Percentiles rank a stretch among this genome's conserved stretches.
These are phyloP conservation scores for Nigrospora oryzae DNA, from an alignment of 2,329 filamentous ascomycete genomes.

Conservation along the genomic window DNA sequence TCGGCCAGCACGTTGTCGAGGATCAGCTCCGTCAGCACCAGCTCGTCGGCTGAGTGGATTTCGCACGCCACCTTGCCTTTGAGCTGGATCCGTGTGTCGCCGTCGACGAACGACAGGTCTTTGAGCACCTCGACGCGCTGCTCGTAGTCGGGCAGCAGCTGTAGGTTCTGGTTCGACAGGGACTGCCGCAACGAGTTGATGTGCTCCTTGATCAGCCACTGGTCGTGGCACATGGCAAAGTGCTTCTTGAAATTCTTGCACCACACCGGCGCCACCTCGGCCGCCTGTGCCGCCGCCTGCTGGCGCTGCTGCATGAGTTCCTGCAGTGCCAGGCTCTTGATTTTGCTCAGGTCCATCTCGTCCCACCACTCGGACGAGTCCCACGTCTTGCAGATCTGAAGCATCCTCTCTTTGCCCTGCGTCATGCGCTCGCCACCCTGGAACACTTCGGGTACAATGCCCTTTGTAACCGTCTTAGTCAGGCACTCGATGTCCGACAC, in stretches of 20 bases:
- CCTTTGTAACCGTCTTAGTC: slow-evolving; percentile 57
- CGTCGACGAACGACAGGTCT: slow-evolving; percentile 87
- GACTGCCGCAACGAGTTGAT: slow-evolving; percentile 79
- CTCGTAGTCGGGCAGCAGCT: slow-evolving; percentile 92
- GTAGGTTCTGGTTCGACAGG: slow-evolving; percentile 93
- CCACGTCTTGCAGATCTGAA: slow-evolving; percentile 67
- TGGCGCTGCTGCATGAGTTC: slow-evolving; percentile 68
- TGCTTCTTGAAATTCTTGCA: slow-evolving; percentile 82
- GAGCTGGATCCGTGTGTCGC: slow-evolving; percentile 77
- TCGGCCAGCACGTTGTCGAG: slow-evolving; percentile 94
- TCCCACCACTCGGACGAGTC: slow-evolving; percentile 73
- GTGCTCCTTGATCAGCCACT: slow-evolving; percentile 93
- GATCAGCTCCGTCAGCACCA: slow-evolving; percentile 91
- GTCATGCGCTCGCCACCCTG: slow-evolving; percentile 37
- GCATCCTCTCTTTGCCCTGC: slow-evolving; percentile 59
- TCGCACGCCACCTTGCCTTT: slow-evolving; percentile 99
- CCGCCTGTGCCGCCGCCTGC: slow-evolving; percentile 53
- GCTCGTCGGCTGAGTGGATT: slow-evolving; percentile 92
- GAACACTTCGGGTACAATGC: slow-evolving; percentile 52
- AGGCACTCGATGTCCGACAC: slow-evolving; percentile 78
- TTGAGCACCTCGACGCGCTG: slow-evolving; percentile 88
- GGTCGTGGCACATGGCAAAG: slow-evolving; percentile 94
- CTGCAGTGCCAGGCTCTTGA: slow-evolving; percentile 75
- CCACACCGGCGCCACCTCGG: slow-evolving; percentile 53
- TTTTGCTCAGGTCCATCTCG: slow-evolving; percentile 72